Conservation (phyloP, 1,139 yeast species). For the Lodderomyces beijingensis region DNA sequence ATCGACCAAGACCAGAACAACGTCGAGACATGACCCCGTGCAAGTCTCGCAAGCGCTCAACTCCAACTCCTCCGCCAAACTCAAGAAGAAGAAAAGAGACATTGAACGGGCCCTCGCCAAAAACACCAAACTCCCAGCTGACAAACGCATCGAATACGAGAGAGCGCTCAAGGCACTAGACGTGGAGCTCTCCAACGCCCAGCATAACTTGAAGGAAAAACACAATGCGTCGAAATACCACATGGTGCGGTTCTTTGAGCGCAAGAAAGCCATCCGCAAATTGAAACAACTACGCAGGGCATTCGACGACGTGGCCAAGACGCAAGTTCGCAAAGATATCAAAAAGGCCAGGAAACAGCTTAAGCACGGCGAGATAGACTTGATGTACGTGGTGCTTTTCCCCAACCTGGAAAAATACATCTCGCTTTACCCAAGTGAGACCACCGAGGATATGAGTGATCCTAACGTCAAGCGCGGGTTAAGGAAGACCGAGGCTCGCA, state of each 20-base stretch:
- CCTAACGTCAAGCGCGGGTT: conserved; percentile 44
- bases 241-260: conserved; percentile 90
- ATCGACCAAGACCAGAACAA: conserved; percentile 6
- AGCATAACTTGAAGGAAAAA: conserved; percentile 47
- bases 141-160: conserved; percentile 75
- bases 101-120: conserved; percentile 64
- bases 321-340: conserved; percentile 47
- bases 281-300: conserved; percentile 61
- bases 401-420: conserved; percentile 81
- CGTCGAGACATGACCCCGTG: conserved; percentile 12
- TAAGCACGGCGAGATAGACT: conserved; percentile 60
- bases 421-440: conserved; percentile 57
- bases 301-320: conserved; percentile 33
- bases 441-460: conserved; percentile 23
- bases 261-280: conserved; percentile 77
- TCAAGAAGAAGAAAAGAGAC: conserved; percentile 85
- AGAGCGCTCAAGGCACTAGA: conserved; percentile 75
- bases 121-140: conserved; percentile 60
- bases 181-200: conserved; percentile 58
- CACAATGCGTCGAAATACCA: conserved; percentile 77
- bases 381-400: conserved; percentile 72
- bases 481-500: conserved; percentile 45
- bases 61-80: conserved; percentile 46
- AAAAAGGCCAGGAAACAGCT: conserved; percentile 51
- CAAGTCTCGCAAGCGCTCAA: conserved; percentile 31